Conservation (phyloP, 2,329 filamentous ascomycete genomes). For the Colletotrichum viniferum region DNA sequence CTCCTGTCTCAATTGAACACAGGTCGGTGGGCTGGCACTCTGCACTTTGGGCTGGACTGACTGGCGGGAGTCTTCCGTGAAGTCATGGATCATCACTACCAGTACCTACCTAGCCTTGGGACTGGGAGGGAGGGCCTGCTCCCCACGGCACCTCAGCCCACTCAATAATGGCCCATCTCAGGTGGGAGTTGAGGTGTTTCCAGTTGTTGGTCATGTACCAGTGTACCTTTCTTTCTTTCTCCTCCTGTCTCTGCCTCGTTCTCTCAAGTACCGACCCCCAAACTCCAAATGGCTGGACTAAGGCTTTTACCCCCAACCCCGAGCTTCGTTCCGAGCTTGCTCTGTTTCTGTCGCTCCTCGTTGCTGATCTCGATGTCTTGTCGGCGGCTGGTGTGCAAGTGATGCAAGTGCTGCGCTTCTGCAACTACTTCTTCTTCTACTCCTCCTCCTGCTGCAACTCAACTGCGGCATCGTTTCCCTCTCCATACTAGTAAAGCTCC, state of each 20-base stretch:
- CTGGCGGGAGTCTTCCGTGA: neutral
- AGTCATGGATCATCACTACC: neutral
- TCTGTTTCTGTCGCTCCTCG: neutral
- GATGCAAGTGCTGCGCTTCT: neutral
- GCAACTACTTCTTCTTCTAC: neutral
- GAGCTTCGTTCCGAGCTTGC: neutral
- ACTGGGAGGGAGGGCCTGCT: neutral
- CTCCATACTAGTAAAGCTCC: neutral
- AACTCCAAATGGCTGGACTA: neutral
- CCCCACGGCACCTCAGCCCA: neutral
- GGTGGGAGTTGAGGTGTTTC: neutral
- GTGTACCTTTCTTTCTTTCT: neutral
- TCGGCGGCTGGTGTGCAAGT: neutral
- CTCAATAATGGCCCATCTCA: neutral
- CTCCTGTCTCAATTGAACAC: neutral
- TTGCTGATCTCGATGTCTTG: neutral
- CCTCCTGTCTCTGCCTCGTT: neutral
- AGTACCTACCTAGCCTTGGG: neutral
- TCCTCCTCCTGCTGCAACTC: neutral
- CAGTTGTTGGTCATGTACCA: neutral
- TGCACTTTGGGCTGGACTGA: neutral
- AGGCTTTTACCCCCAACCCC: neutral
- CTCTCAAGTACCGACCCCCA: neutral
- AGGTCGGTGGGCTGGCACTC: neutral
- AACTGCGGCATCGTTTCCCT: neutral